Conservation (phyloP, 768 basidiomycete genomes). For the Chiua virens region DNA sequence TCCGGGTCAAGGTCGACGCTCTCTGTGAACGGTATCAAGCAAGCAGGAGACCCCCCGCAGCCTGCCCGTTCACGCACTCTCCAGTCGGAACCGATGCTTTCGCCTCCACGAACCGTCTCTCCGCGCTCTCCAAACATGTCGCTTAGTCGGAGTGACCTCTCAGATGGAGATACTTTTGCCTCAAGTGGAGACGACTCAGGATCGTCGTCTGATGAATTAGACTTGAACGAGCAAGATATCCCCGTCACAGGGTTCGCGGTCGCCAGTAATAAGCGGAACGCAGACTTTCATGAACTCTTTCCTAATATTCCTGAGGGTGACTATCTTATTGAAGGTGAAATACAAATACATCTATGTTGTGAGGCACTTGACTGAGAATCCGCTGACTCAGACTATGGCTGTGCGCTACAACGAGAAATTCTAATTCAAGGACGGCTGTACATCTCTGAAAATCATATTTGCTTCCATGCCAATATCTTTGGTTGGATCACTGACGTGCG, state of each 20-base stretch:
- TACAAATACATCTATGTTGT: slow-evolving; percentile 22
- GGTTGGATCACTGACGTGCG: slow-evolving; percentile 98
- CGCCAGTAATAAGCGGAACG: slow-evolving; percentile 90
- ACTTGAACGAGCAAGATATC: slow-evolving; percentile 58
- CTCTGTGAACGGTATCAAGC: slow-evolving; percentile 15
- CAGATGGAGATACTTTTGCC: slow-evolving; percentile 25
- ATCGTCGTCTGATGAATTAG: slow-evolving; percentile 36
- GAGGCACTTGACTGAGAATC: slow-evolving; percentile 1
- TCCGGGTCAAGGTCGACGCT: slow-evolving; percentile 17
- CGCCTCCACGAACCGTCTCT: slow-evolving; percentile 11
- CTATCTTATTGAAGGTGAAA: slow-evolving; percentile 94
- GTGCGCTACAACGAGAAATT: slow-evolving; percentile 94
- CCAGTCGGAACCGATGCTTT: slow-evolving; percentile 3
- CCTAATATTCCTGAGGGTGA: slow-evolving; percentile 88
- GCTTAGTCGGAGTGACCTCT: slow-evolving; percentile 22
- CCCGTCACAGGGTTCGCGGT: slow-evolving; percentile 97
- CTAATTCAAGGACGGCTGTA: slow-evolving; percentile 94
- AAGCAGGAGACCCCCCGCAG: slow-evolving; percentile 2
- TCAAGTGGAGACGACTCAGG: slow-evolving; percentile 33
- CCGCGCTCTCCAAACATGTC: slow-evolving; percentile 23
- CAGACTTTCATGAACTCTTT: slow-evolving; percentile 95
- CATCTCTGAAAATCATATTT: slow-evolving; percentile 98
- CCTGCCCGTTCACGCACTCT: slow-evolving; percentile 1
- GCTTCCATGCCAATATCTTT: slow-evolving; percentile 98
- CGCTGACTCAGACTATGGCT: slow-evolving; percentile 82